Evolutionary conservation across 805 yeast species (phyloP), one percentile per base, ranked within the genome.

Genomic region (Pichia membranifaciens): DNA sequence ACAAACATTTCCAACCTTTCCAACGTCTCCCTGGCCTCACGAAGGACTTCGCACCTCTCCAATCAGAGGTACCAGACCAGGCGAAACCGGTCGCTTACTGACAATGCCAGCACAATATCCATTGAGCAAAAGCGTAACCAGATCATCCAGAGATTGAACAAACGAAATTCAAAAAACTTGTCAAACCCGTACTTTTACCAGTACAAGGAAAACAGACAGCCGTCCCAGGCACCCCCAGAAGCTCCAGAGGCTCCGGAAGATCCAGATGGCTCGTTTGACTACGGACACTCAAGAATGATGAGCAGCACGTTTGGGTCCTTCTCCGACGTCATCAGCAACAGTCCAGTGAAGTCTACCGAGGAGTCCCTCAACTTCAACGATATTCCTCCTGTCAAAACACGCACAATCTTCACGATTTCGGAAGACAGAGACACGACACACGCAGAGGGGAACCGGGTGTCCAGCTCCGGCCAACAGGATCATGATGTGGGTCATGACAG

Each of bases 181-280:
- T 40, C 35, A 13, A 48, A 40, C 22, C 51, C 51, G 12, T 48
- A 48, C 28, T 48, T 48, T 35, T 48, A 44, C 41, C 51, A 48
- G 38, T 48, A 44, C 32, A 31, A 41, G 21, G 8, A 33, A 7
- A 32, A 39, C 22, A 31, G 13, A 20, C 50, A 47, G 20, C 50
- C 50, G 8, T 17, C n/a, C 10, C 50, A 47, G 23, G 5, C 17
- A 21, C 43, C 38, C 23, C 47, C 51, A 2, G 25, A 18, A 6
- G 28, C 25, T 12, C 37, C 43, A 10, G 35, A 39, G 32, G n/a
- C 21, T 25, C 29, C 29, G 29, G 29, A 25, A 10, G 29, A 25
- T 8, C 29, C 7, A 10, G 29, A 25, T 7, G 7, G 7, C 29
- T 25, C 29, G 29, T 25, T 25, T 25, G 10, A 25, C 10, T 25